Percentiles rank a stretch among this genome's conserved stretches.
Conservation (phyloP, 2,329 filamentous ascomycete species). For the Didymella keratinophila region DNA sequence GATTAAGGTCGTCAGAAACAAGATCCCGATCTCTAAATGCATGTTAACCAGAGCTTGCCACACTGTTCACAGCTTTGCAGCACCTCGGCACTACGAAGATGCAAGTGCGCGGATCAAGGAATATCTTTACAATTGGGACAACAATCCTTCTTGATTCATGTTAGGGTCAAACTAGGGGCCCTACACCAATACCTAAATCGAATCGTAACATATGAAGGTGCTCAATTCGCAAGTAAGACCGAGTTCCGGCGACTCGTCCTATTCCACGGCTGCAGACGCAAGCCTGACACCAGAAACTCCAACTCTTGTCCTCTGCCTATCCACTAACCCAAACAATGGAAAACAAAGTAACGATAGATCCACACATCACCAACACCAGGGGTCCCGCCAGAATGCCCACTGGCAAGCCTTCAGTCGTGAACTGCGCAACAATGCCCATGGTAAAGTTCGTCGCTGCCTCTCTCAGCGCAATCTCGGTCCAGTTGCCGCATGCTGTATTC, state of each 20-base stretch:
- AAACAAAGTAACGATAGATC: constrained; percentile 25
- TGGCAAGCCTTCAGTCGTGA: constrained; percentile 39
- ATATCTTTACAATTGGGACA: background rate
- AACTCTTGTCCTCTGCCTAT: background rate
- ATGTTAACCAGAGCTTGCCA: background rate
- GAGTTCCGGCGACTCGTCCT: no score
- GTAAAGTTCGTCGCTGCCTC: constrained; percentile 58
- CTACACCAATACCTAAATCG: background rate
- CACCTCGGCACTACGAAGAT: background rate
- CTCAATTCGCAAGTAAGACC: no score
- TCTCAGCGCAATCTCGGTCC: constrained; percentile 54
- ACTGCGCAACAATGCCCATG: constrained; percentile 51
- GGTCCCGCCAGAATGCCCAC: constrained; percentile 43
- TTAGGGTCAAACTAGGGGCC: background rate
- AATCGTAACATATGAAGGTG: background rate
- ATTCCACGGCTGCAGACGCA: no score
- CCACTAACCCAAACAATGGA: constrained; percentile 35
- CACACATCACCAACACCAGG: constrained; percentile 28
- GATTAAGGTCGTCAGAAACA: background rate
- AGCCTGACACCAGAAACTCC: no score
- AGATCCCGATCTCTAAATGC: background rate
- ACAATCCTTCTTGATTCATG: background rate
- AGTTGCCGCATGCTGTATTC: constrained; percentile 58
- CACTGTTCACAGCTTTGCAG: no score
- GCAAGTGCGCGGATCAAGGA: background rate